A percentile compares a stretch with the other conserved stretches of the same genome.
Conservation (phyloP, 2,329 filamentous ascomycete genomes). For the Bipolaris oryzae region DNA sequence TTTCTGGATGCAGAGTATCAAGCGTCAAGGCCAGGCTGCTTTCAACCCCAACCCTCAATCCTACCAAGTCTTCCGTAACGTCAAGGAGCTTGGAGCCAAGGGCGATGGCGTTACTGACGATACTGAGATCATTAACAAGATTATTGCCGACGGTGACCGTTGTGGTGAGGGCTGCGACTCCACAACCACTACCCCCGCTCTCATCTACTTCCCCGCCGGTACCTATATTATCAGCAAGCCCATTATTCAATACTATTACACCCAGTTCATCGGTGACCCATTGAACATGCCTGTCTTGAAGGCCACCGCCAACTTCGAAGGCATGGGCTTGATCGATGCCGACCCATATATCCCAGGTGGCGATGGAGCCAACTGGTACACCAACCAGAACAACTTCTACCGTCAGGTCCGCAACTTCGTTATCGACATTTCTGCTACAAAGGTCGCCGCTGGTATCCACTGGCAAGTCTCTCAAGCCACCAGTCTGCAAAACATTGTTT, state of each 20-base stretch:
- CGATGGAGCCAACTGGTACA: slow-evolving; percentile 57
- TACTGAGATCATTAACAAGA: slow-evolving; percentile 84
- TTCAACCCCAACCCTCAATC: slow-evolving; percentile 61
- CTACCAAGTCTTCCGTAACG: slow-evolving; percentile 67
- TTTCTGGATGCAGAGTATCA: slow-evolving; percentile 76
- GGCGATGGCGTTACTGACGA: slow-evolving; percentile 77
- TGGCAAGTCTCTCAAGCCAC: slow-evolving; percentile 73
- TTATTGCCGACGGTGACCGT: slow-evolving; percentile 76
- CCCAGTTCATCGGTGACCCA: slow-evolving; percentile 86
- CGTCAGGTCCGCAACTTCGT: slow-evolving; percentile 61
- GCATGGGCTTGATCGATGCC: slow-evolving; percentile 87
- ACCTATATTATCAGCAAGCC: slow-evolving; percentile 82
- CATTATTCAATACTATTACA: slow-evolving; percentile 88
- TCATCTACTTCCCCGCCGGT: slow-evolving; percentile 91
- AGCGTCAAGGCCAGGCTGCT: slow-evolving; percentile 71
- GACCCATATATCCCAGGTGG: slow-evolving; percentile 78
- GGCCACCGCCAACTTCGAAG: slow-evolving; percentile 65
- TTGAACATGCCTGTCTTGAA: slow-evolving; percentile 75
- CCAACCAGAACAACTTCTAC: slow-evolving; percentile 63
- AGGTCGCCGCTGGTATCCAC: slow-evolving; percentile 61
- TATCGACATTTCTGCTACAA: slow-evolving; percentile 54
- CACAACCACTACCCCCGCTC: slow-evolving; percentile 78
- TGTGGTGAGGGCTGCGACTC: slow-evolving; percentile 85
- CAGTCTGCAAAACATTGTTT: slow-evolving; percentile 66
- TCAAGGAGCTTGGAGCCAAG: slow-evolving; percentile 52